Percentiles rank a stretch among this genome's conserved stretches.
phyloP scores from a whole-genome alignment of 345 rosid species.

The Murraya paniculata region DNA sequence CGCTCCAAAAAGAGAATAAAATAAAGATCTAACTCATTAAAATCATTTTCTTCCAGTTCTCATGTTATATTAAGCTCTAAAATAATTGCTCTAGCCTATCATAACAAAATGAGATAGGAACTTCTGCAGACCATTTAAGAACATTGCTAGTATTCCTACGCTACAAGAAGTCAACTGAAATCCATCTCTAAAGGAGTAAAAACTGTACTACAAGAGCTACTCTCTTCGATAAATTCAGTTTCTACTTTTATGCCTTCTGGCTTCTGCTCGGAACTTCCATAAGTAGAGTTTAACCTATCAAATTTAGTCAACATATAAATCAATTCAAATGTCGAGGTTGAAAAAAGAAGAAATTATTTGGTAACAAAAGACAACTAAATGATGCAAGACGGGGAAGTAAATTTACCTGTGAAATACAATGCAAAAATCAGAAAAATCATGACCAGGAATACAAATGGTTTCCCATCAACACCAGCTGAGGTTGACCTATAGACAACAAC shows the following conservation, averaged over 20 bases:
- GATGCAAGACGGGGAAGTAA: slow-evolving; percentile 4
- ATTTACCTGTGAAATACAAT: slow-evolving; percentile 36
- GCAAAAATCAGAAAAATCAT: slow-evolving; percentile 21
- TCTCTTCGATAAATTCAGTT: slow-evolving; percentile 2
- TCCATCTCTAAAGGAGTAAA: background rate
- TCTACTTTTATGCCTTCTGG: slow-evolving; percentile 3
- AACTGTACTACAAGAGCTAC: background rate
- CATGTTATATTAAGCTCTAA: background rate
- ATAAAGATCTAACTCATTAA: background rate
- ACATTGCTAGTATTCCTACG: background rate
- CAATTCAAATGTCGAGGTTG: background rate
- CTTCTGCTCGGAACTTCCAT: slow-evolving; percentile 2
- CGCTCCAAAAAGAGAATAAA: background rate
- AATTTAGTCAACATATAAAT: background rate
- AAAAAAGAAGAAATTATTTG: background rate
- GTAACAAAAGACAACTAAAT: background rate
- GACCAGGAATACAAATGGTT: slow-evolving; percentile 31
- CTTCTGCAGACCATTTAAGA: background rate
- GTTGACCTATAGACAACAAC: slow-evolving; percentile 41
- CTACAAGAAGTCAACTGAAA: background rate
- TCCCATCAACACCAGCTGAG: slow-evolving; percentile 36
- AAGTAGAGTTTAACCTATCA: slow-evolving; percentile 13
- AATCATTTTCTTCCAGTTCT: background rate
- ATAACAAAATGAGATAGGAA: background rate
- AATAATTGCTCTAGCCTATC: background rate